A percentile compares a stretch with the other conserved stretches of the same genome.
These are phyloP conservation scores for Leccinum aurantiacum DNA, from an alignment of 768 basidiomycete species.

Conservation along the genomic window DNA sequence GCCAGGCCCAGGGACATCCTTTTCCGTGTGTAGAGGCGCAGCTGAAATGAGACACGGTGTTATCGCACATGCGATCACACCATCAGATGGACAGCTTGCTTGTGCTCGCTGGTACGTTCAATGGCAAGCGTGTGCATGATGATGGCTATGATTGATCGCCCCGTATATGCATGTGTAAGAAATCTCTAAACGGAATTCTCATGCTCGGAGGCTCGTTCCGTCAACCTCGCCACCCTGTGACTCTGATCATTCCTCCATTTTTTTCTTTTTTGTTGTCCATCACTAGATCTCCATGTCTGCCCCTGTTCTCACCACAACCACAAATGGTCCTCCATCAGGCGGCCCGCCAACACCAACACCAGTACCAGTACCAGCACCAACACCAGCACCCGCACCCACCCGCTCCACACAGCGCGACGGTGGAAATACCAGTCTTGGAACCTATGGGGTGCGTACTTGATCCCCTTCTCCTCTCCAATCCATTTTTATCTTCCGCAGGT, in stretches of 20 bases:
- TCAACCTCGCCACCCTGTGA: conserved; percentile 1
- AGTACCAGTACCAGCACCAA: conserved; percentile 10
- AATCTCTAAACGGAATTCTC: conserved; percentile 1
- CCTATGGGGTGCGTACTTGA: conserved; percentile 57
- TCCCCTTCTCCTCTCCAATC: neutral
- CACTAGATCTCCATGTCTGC: conserved; percentile 13
- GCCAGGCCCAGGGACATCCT: neutral
- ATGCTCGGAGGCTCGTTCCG: conserved; percentile 1
- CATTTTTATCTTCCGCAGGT: conserved; percentile 48
- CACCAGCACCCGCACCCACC: conserved; percentile 50
- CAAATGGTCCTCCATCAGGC: too few relatives aligned
- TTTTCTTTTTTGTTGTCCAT: neutral
- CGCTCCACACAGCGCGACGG: conserved; percentile 52
- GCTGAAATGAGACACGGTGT: conserved; percentile 5
- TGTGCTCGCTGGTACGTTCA: too few relatives aligned
- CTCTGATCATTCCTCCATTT: neutral
- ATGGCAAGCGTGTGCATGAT: too few relatives aligned
- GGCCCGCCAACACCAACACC: neutral
- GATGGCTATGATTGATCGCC: neutral
- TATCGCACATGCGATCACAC: neutral
- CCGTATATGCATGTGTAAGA: neutral
- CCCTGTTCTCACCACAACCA: conserved; percentile 8
- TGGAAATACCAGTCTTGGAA: conserved; percentile 60
- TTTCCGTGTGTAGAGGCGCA: neutral
- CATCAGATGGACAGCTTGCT: too few relatives aligned